Conservation (phyloP, 225 moss, liverwort and hornwort species). For the Lunularia cruciata region DNA sequence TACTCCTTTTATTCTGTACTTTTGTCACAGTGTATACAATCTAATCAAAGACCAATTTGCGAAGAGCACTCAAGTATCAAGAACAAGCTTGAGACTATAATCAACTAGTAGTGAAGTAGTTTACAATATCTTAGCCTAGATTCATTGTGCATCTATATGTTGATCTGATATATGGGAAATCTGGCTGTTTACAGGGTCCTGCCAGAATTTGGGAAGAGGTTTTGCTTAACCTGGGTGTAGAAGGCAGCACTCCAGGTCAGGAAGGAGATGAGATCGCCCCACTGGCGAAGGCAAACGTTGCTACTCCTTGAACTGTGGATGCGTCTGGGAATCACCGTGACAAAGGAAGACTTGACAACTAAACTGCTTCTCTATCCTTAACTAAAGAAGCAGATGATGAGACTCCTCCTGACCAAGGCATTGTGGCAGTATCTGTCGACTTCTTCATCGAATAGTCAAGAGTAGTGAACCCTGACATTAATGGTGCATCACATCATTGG, state of each 20-base stretch:
- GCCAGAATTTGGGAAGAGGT: conserved; percentile 81
- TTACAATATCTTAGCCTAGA: no score
- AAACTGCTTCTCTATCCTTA: neutral
- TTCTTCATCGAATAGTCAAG: neutral
- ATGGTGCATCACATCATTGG: neutral
- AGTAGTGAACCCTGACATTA: conserved; percentile 1
- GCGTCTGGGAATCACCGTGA: neutral
- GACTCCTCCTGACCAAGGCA: neutral
- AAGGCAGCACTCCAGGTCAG: conserved; percentile 59
- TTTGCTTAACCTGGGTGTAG: conserved; percentile 59
- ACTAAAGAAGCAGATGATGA: neutral
- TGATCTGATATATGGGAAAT: no score
- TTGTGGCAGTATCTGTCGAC: conserved; percentile 6
- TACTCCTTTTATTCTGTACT: no score
- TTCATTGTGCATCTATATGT: no score
- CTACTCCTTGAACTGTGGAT: conserved; percentile 76
- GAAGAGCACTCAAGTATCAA: no score
- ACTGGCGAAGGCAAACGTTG: conserved; percentile 60
- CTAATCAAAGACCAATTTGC: no score
- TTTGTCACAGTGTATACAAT: no score
- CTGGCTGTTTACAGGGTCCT: conserved; percentile 47
- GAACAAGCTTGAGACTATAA: no score
- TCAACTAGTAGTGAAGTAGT: no score
- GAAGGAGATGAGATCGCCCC: conserved; percentile 88
- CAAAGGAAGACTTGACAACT: neutral